Percentiles rank a stretch among this genome's conserved stretches.
Evolutionary conservation across 495 filamentous ascomycete genomes (phyloP).

Genomic region (Hyaloscypha bicolor): DNA sequence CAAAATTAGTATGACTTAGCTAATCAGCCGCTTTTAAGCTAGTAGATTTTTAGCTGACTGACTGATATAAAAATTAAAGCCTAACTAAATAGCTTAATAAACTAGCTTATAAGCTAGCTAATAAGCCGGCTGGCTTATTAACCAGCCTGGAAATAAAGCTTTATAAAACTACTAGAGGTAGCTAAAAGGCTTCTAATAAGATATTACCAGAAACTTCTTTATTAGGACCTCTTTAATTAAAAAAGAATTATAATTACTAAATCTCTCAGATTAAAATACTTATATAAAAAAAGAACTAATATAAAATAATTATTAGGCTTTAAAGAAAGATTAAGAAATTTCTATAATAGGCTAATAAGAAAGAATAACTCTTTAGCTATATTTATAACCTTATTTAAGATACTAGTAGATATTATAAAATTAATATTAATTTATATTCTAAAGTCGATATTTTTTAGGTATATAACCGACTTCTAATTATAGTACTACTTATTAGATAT

Average conservation of each 20-base stretch:
- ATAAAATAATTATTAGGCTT: conserved; percentile 42
- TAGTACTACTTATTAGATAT: conserved; percentile 53
- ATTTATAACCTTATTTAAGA: conserved; percentile 57
- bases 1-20: no score
- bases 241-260: conserved; percentile 24
- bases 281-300: conserved; percentile 37
- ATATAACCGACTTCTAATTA: conserved; percentile 50
- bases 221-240: conserved; percentile 31
- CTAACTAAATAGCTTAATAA: no score
- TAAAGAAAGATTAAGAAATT: conserved; percentile 47
- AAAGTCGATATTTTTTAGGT: conserved; percentile 50
- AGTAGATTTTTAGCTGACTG: no score
- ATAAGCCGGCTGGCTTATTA: no score
- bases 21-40: no score
- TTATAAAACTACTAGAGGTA: no score
- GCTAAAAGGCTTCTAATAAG: conserved; percentile 22
- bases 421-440: conserved; percentile 42
- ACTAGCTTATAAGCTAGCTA: no score
- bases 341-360: conserved; percentile 43
- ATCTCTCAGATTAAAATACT: conserved; percentile 28
- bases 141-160: no score
- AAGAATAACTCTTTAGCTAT: conserved; percentile 63
- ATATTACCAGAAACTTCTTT: conserved; percentile 30
- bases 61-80: no score
- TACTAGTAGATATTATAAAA: conserved; percentile 44